phyloP scores from a whole-genome alignment of 2,329 filamentous ascomycete genomes.

The Ophiostoma triangulosporum region DNA sequence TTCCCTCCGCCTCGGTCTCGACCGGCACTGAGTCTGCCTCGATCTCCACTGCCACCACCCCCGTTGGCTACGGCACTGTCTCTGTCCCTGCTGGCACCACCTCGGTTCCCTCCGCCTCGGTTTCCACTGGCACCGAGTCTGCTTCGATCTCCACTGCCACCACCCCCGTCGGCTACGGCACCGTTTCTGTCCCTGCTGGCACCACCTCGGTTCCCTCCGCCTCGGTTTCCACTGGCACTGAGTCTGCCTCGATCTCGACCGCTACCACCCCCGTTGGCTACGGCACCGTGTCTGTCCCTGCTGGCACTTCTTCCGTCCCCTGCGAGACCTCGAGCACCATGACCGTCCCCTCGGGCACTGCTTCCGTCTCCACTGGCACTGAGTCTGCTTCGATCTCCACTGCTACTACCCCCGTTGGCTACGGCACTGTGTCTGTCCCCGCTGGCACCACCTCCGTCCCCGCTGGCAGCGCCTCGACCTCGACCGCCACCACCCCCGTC shows the following conservation, averaged over 20 bases:
- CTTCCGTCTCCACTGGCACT: background rate
- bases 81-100: background rate
- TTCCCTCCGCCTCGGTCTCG: background rate
- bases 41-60: no score
- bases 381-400: background rate
- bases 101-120: background rate
- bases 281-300: background rate
- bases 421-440: background rate
- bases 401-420: no score
- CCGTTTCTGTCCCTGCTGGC: conserved; percentile 12
- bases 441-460: background rate
- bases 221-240: background rate
- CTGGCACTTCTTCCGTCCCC: no score
- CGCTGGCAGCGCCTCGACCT: background rate
- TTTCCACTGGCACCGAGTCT: background rate
- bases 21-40: no score
- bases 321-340: no score
- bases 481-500: background rate
- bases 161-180: background rate
- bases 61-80: no score
- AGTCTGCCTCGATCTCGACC: conserved; percentile 1
- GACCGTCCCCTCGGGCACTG: no score
- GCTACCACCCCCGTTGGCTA: background rate
- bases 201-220: conserved; percentile 1
- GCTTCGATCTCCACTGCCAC: background rate